Evolutionary conservation across 2,329 filamentous ascomycete genomes (phyloP).

Genomic region (Xylariaceae sp.): DNA sequence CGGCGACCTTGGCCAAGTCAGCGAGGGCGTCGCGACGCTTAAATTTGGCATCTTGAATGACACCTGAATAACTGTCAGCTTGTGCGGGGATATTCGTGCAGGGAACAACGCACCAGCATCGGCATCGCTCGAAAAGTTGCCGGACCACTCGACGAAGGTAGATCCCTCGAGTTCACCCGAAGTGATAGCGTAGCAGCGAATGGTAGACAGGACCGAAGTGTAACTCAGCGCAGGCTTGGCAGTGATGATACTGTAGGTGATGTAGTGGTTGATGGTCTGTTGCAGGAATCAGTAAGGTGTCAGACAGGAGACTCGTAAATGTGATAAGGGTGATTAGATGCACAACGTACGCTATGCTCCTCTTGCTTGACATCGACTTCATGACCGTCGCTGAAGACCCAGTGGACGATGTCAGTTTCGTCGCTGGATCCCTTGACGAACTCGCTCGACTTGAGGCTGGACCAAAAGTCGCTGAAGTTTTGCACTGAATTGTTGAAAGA

Average conservation of each 20-base stretch:
- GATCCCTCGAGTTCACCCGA: conserved; percentile 61
- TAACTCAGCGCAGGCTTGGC: conserved; percentile 64
- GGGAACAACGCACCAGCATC: conserved; percentile 56
- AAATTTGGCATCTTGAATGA: conserved; percentile 73
- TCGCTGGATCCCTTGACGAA: conserved; percentile 59
- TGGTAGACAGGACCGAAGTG: conserved; percentile 64
- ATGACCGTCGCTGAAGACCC: conserved; percentile 69
- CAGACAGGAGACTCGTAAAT: background rate
- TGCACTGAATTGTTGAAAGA: conserved; percentile 40
- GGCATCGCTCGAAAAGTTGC: conserved; percentile 68
- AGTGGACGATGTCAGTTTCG: conserved; percentile 68
- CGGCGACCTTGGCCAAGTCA: conserved; percentile 56
- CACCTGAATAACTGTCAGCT: conserved; percentile 43
- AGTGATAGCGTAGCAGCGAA: conserved; percentile 65
- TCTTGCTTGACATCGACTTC: conserved; percentile 72
- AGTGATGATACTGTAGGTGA: conserved; percentile 71
- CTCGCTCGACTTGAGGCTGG: conserved; percentile 59
- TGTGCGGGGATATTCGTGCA: background rate
- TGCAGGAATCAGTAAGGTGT: background rate
- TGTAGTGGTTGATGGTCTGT: conserved; percentile 69
- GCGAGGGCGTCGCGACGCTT: conserved; percentile 71
- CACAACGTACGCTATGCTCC: conserved; percentile 62
- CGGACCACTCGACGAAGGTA: conserved; percentile 68
- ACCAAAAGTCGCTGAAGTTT: conserved; percentile 67
- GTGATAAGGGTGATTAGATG: background rate